Evolutionary conservation across 768 basidiomycete species (phyloP), one percentile per base, ranked within the genome.

Genomic region (Trametes meyenii): DNA sequence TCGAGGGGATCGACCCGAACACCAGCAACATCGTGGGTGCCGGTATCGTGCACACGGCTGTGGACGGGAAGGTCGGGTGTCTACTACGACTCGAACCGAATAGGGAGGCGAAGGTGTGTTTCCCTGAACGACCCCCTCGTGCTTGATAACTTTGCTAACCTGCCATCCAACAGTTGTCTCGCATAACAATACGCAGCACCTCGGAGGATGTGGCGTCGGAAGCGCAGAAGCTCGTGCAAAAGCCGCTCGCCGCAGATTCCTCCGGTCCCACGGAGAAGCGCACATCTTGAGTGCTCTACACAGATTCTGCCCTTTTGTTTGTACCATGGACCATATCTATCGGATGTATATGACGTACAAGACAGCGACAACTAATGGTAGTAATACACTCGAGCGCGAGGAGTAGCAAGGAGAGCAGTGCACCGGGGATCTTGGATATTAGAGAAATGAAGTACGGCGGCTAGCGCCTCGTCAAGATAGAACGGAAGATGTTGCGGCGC

Each of bases 1-100:
- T 98, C 48, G 83, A 88, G 2, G 91, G 87, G 26, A 85, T 98
- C 58, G 97, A 99, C 71, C 93, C 95, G 29, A 99, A 97, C 74
- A 88, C 90, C n/a, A 87, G 81, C 70, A 99, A 99, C 70, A 74
- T 94, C 44, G 96, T 98, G 17, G 91, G 85, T 21, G 97, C 95
- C n/a, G 96, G 91, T n/a, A 92, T 99, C 35, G 77, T 99, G 52
- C 94, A 98, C 72, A 96, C 88, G 78, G 88, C 90, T n/a, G 74
- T 78, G 5, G 90, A 90, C 3, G 96, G 96, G 36, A 98, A 98
- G 75, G 93, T 98, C 51, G 97, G 97, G 6, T 98, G 97, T 71
- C 78, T 99, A 63, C 75, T 98, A 65, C 84, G 97, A 56, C 73
- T 98, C 29, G 97, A 99, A 74, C 97, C 97, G 2, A 99, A 98